Conservation (phyloP, 2,329 filamentous ascomycete species). For the Penicillium sp. region DNA sequence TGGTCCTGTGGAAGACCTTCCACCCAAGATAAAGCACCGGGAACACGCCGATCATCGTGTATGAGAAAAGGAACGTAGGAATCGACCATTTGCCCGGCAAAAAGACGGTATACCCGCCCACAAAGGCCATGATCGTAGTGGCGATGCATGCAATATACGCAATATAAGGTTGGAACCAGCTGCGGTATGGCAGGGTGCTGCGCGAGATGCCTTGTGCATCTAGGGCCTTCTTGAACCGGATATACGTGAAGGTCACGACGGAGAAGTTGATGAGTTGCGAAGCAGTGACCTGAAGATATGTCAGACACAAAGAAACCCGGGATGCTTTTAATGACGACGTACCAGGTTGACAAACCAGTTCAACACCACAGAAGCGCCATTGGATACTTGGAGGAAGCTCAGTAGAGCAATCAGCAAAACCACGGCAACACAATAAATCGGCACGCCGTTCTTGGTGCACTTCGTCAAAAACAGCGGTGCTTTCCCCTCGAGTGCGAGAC, state of each 20-base stretch:
- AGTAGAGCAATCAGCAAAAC: conserved; percentile 70
- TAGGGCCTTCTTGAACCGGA: conserved; percentile 71
- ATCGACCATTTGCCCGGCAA: conserved; percentile 68
- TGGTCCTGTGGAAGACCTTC: conserved; percentile 70
- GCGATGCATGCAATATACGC: conserved; percentile 67
- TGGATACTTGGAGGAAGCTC: conserved; percentile 72
- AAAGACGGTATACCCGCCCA: conserved; percentile 77
- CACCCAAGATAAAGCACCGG: conserved; percentile 69
- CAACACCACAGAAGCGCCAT: conserved; percentile 66
- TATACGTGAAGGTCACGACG: conserved; percentile 69
- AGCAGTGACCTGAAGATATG: conserved; percentile 58
- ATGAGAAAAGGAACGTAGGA: conserved; percentile 74
- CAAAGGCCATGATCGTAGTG: conserved; percentile 71
- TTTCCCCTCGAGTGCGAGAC: conserved; percentile 68
- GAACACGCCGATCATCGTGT: conserved; percentile 73
- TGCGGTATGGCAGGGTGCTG: conserved; percentile 69
- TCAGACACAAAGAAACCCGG: not conserved
- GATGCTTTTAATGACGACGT: conserved; percentile 16
- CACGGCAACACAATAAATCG: conserved; percentile 69
- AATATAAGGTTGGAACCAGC: conserved; percentile 69
- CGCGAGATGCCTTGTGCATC: conserved; percentile 69
- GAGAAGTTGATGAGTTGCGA: conserved; percentile 74
- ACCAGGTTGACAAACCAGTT: conserved; percentile 70
- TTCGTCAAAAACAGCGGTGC: conserved; percentile 67
- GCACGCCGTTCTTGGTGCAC: conserved; percentile 68